Evolutionary conservation across 2,329 filamentous ascomycete genomes (phyloP).

Genomic region (Penicillium sp.): DNA sequence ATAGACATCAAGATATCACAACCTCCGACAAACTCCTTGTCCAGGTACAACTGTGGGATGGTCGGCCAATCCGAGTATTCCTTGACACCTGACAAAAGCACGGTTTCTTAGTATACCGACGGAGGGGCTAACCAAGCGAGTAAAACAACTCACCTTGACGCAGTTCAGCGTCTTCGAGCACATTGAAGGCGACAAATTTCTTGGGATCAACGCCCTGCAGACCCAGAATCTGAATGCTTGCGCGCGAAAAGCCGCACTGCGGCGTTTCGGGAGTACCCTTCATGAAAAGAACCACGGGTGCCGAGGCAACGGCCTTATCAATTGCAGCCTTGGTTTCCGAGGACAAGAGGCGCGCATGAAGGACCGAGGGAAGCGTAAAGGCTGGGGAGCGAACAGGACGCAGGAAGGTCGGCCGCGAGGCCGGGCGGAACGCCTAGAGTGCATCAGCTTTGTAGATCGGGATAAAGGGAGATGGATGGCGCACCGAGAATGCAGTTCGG

Average conservation of each 20-base stretch:
- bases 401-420: conserved; percentile 24
- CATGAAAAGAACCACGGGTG: conserved; percentile 97
- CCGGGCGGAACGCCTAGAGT: conserved; percentile 29
- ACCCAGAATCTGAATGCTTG: conserved; percentile 89
- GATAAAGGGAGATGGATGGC: not conserved
- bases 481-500: conserved; percentile 19
- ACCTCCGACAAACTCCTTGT: conserved; percentile 95
- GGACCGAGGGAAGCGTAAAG: conserved; percentile 36
- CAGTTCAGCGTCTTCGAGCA: conserved; percentile 84
- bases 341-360: conserved; percentile 63
- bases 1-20: conserved; percentile 95
- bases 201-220: conserved; percentile 89
- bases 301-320: conserved; percentile 78
- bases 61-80: conserved; percentile 99
- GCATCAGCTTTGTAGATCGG: not conserved
- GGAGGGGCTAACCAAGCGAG: not conserved
- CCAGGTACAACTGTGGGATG: conserved; percentile 91
- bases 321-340: conserved; percentile 75
- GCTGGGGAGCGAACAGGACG: conserved; percentile 19
- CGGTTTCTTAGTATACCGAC: conserved; percentile 1
- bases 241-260: conserved; percentile 94
- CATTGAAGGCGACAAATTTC: conserved; percentile 98
- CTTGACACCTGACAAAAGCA: conserved; percentile 68
- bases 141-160: conserved; percentile 59
- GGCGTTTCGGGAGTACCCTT: conserved; percentile 95